Evolutionary conservation across 805 yeast genomes (phyloP).

Genomic region (Wickerhamiella shivajii): DNA sequence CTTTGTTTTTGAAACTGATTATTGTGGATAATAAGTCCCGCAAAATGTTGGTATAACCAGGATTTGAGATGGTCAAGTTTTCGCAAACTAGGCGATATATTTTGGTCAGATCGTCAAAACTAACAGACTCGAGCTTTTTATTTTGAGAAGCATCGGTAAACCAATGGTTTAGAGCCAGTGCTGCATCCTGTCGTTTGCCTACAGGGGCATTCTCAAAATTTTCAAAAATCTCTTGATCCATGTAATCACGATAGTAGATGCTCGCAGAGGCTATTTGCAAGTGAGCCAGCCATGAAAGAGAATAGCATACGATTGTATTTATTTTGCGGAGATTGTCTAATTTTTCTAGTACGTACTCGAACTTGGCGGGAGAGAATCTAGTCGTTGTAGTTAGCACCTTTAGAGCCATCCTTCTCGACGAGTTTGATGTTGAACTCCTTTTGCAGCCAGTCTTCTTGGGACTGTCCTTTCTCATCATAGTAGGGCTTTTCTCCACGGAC

Average conservation of each 20-base stretch:
- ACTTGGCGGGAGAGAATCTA: no score
- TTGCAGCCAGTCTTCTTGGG: constrained; percentile 13
- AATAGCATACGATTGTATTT: no score
- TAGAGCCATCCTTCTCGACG: constrained; percentile 7
- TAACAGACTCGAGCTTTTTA: no score
- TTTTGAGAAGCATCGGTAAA: neutral
- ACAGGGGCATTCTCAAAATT: neutral
- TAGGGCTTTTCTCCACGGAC: constrained; percentile 40
- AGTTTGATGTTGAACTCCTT: neutral
- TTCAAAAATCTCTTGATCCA: no score
- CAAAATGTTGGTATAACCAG: constrained; percentile 7
- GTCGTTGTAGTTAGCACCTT: constrained; percentile 7
- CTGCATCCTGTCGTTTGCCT: constrained; percentile 3
- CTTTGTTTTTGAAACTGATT: neutral
- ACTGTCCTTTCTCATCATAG: constrained; percentile 30
- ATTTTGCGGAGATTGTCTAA: no score
- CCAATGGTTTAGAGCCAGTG: neutral
- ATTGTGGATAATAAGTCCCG: constrained; percentile 6
- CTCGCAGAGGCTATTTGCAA: no score
- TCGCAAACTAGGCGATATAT: constrained; percentile 8
- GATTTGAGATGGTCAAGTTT: constrained; percentile 10
- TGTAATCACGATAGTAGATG: no score
- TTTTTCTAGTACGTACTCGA: no score
- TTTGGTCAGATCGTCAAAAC: neutral
- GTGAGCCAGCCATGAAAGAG: no score